Evolutionary conservation across 1,284 basidiomycete species (phyloP).

Genomic region (Leucoagaricus sp.): DNA sequence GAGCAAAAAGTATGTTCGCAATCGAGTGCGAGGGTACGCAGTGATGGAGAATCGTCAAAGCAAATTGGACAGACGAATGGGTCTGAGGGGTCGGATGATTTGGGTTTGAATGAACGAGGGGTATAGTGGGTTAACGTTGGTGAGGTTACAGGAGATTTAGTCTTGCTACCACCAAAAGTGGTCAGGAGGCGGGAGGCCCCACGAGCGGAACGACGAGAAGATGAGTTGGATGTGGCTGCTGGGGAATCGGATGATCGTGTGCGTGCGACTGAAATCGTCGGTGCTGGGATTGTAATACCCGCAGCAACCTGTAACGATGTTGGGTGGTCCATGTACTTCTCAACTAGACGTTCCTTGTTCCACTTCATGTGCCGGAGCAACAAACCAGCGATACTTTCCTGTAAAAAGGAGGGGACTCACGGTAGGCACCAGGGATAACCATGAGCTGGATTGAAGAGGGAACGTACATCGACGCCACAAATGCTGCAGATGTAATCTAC

Average conservation of each 20-base stretch:
- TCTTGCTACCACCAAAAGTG: conserved; percentile 35
- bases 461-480: conserved; percentile 81
- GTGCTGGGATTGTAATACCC: conserved; percentile 50
- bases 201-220: conserved; percentile 38
- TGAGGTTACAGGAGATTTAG: conserved; percentile 29
- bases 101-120: conserved; percentile 32
- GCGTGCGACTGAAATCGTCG: conserved; percentile 34
- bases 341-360: conserved; percentile 97
- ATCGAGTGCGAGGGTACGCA: conserved; percentile 62
- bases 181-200: conserved; percentile 43
- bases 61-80: conserved; percentile 89
- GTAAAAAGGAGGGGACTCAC: conserved; percentile 6
- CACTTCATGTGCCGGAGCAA: conserved; percentile 87
- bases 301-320: conserved; percentile 70
- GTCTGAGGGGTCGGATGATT: conserved; percentile 50
- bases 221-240: conserved; percentile 1
- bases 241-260: conserved; percentile 21
- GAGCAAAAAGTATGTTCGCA: conserved; percentile 87
- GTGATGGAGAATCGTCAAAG: conserved; percentile 73
- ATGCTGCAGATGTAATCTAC: conserved; percentile 84
- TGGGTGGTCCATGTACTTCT: conserved; percentile 92
- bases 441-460: conserved; percentile 4
- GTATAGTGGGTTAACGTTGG: conserved; percentile 26
- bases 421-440: not conserved
- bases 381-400: conserved; percentile 66